Evolutionary conservation across 805 yeast species (phyloP).

Genomic region (Candida fluviatilis): DNA sequence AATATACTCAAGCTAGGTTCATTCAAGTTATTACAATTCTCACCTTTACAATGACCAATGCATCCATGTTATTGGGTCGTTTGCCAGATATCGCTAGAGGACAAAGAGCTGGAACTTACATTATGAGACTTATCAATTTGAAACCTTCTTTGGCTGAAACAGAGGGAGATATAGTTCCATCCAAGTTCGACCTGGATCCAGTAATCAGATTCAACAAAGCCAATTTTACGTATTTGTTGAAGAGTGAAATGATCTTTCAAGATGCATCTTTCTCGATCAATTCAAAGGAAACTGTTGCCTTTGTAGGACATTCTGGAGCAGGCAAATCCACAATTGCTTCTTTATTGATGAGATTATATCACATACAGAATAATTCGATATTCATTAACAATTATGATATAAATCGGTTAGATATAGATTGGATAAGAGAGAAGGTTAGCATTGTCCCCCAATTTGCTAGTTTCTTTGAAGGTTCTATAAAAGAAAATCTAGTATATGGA

Average conservation of each 20-base stretch:
- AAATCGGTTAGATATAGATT: slow-evolving; percentile 37
- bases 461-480: slow-evolving; percentile 70
- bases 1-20: slow-evolving; percentile 54
- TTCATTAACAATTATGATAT: slow-evolving; percentile 45
- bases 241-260: slow-evolving; percentile 29
- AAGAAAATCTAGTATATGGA: slow-evolving; percentile 70
- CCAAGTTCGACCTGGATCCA: slow-evolving; percentile 1
- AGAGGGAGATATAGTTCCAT: slow-evolving; percentile 31
- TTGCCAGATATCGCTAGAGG: slow-evolving; percentile 83
- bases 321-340: slow-evolving; percentile 82
- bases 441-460: slow-evolving; percentile 74
- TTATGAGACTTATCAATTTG: slow-evolving; percentile 39
- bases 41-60: slow-evolving; percentile 65
- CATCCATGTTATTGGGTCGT: slow-evolving; percentile 54
- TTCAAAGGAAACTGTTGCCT: slow-evolving; percentile 52
- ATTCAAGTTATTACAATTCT: slow-evolving; percentile 70
- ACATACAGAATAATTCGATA: slow-evolving; percentile 30
- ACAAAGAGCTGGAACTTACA: slow-evolving; percentile 59
- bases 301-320: slow-evolving; percentile 84
- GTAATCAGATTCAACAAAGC: slow-evolving; percentile 43
- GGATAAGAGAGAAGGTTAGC: slow-evolving; percentile 52
- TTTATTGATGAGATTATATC: slow-evolving; percentile 53
- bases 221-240: slow-evolving; percentile 45
- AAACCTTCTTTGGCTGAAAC: slow-evolving; percentile 33
- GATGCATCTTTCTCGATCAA: slow-evolving; percentile 40